Conservation (phyloP, 148 eudicot genomes). For the Nyssa sinensis region DNA sequence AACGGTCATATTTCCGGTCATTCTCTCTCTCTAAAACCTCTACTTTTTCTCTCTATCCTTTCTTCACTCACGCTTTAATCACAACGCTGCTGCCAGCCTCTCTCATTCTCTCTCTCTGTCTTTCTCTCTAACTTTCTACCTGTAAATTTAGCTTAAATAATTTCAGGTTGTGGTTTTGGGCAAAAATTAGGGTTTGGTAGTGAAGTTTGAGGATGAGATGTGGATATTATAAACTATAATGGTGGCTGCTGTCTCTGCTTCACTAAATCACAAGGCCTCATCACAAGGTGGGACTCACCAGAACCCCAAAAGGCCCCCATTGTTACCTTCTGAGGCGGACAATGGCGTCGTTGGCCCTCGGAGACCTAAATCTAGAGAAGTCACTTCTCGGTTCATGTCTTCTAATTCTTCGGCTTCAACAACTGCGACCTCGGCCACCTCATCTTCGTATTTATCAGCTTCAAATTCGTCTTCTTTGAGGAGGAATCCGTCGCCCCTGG, state of each 20-base stretch:
- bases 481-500: conserved; percentile 50
- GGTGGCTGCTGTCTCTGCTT: conserved; percentile 43
- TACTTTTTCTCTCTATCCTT: neutral
- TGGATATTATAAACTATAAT: conserved; percentile 27
- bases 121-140: neutral
- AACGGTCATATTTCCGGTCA: conserved; percentile 35
- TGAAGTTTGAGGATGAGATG: neutral
- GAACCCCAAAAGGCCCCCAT: conserved; percentile 49
- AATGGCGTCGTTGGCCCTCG: conserved; percentile 29
- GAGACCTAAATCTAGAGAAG: conserved; percentile 55
- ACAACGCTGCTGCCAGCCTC: no score
- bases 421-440: conserved; percentile 36
- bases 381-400: conserved; percentile 59
- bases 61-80: neutral
- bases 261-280: conserved; percentile 41
- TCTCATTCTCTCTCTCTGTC: conserved; percentile 3
- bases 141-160: neutral
- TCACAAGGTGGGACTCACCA: conserved; percentile 28
- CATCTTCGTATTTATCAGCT: conserved; percentile 42
- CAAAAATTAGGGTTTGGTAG: conserved; percentile 17
- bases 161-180: neutral
- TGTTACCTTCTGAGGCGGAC: conserved; percentile 48
- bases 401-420: conserved; percentile 38
- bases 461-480: conserved; percentile 29
- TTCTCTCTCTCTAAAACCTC: neutral